phyloP scores from a whole-genome alignment of 768 basidiomycete species.

The Leucosporidium yakuticum region DNA sequence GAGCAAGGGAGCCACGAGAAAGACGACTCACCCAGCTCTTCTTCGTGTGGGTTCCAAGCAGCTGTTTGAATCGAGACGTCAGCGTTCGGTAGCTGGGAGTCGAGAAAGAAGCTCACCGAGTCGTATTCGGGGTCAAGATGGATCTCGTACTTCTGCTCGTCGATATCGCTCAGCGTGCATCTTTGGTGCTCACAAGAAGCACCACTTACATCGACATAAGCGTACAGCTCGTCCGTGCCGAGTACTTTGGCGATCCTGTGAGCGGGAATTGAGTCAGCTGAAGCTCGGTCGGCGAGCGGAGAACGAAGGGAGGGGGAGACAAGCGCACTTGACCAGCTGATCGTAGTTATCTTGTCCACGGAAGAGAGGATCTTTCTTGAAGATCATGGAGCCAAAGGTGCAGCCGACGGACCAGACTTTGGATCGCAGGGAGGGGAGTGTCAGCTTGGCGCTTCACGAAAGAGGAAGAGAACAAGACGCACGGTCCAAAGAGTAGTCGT shows the following conservation, averaged over 20 bases:
- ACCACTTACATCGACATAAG: conserved; percentile 39
- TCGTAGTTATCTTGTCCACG: conserved; percentile 34
- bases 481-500: conserved; percentile 29
- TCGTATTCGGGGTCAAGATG: conserved; percentile 94
- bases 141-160: conserved; percentile 79
- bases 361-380: conserved; percentile 35
- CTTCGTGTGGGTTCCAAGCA: conserved; percentile 72
- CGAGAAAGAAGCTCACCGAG: conserved; percentile 47
- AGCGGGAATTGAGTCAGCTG: too few species aligned
- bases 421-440: too few species aligned
- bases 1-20: too few species aligned
- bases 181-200: not conserved
- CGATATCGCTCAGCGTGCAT: not conserved
- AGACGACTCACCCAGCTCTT: conserved; percentile 46
- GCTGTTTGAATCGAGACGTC: conserved; percentile 27
- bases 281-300: too few species aligned
- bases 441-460: not conserved
- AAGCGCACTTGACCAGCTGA: conserved; percentile 30
- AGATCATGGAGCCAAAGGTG: conserved; percentile 35
- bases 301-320: too few species aligned
- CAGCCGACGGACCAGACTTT: conserved; percentile 35
- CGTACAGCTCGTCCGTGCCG: conserved; percentile 31
- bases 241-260: conserved; percentile 31
- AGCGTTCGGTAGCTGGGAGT: too few species aligned
- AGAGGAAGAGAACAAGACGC: not conserved